Percentiles rank a stretch among this genome's conserved stretches.
These are phyloP conservation scores for Orychophragmus violaceus DNA, from an alignment of 345 rosid genomes.

Conservation along the genomic window DNA sequence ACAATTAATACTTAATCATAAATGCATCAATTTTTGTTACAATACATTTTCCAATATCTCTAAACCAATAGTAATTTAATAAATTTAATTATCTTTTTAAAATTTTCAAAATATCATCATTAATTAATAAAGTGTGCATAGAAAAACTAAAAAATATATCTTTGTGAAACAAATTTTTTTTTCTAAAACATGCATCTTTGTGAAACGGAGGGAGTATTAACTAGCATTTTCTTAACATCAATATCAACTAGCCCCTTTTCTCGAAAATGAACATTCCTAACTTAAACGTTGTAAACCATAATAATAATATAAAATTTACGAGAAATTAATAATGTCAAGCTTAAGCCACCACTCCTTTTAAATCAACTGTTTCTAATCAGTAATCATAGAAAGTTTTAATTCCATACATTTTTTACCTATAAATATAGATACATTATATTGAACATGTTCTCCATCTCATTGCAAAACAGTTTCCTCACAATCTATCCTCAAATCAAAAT, in stretches of 20 bases:
- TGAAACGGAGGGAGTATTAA: no score
- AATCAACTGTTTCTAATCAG: neutral
- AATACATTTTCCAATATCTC: no score
- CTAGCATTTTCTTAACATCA: neutral
- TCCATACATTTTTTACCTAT: neutral
- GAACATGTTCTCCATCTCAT: conserved; percentile 1
- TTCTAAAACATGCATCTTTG: no score
- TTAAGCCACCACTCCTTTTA: neutral
- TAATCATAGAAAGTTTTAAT: neutral
- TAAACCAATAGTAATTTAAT: no score
- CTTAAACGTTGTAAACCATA: neutral
- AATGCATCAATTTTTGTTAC: no score
- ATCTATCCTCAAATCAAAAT: conserved; percentile 1
- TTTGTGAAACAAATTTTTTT: no score
- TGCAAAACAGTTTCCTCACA: neutral
- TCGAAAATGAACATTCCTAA: neutral
- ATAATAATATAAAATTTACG: neutral
- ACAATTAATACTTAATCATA: no score
- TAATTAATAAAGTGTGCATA: no score
- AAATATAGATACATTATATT: neutral
- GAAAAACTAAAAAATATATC: no score
- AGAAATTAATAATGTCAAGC: neutral
- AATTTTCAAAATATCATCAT: no score
- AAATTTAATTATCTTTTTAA: no score
- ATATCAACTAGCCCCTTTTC: neutral